Conservation (phyloP, 164 flowering plant genomes). For the Warburgia ugandensis region DNA sequence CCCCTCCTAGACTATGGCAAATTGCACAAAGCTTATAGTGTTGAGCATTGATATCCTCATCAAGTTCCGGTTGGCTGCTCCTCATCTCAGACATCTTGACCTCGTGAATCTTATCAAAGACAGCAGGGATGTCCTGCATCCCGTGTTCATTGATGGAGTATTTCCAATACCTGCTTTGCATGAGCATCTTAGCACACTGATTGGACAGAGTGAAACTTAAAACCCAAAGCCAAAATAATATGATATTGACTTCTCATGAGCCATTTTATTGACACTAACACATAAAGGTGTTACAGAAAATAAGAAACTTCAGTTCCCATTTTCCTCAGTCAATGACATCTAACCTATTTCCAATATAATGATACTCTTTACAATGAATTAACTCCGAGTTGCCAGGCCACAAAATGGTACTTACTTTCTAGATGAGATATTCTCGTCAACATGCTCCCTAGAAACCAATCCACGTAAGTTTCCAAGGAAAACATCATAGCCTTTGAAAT, state of each 20-base stretch:
- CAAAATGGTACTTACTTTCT: constrained; percentile 49
- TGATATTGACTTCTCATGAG: background rate
- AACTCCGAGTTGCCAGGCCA: background rate
- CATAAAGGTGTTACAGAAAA: too few species aligned
- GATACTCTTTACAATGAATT: too few species aligned
- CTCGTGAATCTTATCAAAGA: constrained; percentile 83
- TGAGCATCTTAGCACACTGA: background rate
- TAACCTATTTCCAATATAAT: too few species aligned
- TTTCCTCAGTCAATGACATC: too few species aligned
- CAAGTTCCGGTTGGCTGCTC: constrained; percentile 22
- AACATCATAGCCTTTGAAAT: constrained; percentile 81
- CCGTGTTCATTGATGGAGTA: constrained; percentile 96
- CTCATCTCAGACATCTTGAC: constrained; percentile 68
- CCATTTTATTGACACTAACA: too few species aligned
- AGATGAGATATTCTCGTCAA: constrained; percentile 76
- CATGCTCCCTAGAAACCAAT: constrained; percentile 93
- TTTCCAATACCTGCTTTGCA: constrained; percentile 70
- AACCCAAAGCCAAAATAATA: background rate
- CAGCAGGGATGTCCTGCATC: constrained; percentile 81
- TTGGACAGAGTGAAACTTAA: background rate
- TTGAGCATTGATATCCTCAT: constrained; percentile 49
- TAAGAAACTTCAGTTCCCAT: too few species aligned
- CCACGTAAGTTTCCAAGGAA: constrained; percentile 97
- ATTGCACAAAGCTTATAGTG: constrained; percentile 83
- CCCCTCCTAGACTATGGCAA: constrained; percentile 95